phyloP scores from a whole-genome alignment of 148 eudicot genomes.

The Salicornia ramosissima region DNA sequence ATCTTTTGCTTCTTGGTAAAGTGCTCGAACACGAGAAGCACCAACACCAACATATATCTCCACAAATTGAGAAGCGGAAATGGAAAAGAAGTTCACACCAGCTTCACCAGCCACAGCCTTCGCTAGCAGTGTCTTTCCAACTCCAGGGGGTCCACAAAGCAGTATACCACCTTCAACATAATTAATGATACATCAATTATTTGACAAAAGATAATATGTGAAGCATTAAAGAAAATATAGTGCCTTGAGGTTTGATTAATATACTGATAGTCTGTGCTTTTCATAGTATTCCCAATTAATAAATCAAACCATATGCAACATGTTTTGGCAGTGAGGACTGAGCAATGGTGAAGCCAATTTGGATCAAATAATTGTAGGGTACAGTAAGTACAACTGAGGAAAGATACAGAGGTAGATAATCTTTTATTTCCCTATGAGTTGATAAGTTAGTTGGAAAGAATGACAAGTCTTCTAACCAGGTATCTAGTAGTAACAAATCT shows the following conservation, averaged over 20 bases:
- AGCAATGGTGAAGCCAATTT: not conserved
- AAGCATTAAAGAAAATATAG: not conserved
- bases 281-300: not conserved
- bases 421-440: not conserved
- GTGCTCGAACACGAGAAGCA: conserved; percentile 94
- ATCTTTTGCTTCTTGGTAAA: conserved; percentile 90
- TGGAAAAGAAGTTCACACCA: conserved; percentile 91
- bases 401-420: not conserved
- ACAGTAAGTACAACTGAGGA: not conserved
- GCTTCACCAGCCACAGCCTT: conserved; percentile 99
- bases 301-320: too few species aligned
- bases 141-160: conserved; percentile 98
- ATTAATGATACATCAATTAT: conserved; percentile 7
- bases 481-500: not conserved
- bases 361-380: not conserved
- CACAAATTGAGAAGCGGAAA: conserved; percentile 96
- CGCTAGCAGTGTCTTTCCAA: conserved; percentile 91
- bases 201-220: not conserved
- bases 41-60: conserved; percentile 99
- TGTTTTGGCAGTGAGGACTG: too few species aligned
- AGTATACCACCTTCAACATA: conserved; percentile 77
- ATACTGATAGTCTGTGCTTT: not conserved
- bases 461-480: not conserved
- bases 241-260: not conserved
- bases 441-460: not conserved